Base-by-base conservation (phyloP, 768 basidiomycete species). In the Termitomyces sp. region DNA sequence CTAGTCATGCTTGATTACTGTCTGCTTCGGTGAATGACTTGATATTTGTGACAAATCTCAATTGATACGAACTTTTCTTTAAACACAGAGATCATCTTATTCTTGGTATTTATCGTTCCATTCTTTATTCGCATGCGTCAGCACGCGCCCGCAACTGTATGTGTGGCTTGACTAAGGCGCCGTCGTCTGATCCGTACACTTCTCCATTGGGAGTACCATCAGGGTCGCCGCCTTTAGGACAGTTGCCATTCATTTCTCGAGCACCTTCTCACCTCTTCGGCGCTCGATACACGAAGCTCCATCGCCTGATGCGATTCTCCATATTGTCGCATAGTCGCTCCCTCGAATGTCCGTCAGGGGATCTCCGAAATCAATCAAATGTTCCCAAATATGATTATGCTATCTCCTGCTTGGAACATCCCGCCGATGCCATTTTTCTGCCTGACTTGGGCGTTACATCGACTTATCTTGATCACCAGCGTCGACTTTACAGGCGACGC, bases 281-380 rank as follows among this genome's bases (percentile, higher is more conserved):
- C 42, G 52, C 52, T 53, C 11, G 11, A 38, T 5, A 4, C 43
- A 21, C 37, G 41, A 28, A 28, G n/a, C 21, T 12, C 28, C 33
- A 45, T 58, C 56, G 50, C 57, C 60, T 28, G 43, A 54, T 35
- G n/a, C 40, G 23, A 58, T 47, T 61, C 60, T 57, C 56, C 56
- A 45, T 55, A 14, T 19, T 28, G 23, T 40, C 11, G 12, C 15
- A 35, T 30, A 17, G 23, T 33, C 38, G 50, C 19, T 30, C 31
- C 38, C 49, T 48, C 15, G 28, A 30, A 23, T 10, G 33, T 28
- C 51, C 51, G 31, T 41, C 31, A 26, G 48, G 50, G 26, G 17
- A 56, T 42, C 43, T 38, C 55, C 55, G 55, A 19, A 42, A 43
- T 40, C n/a, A 30, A 43, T 53, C 21, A 33, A 35, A 21, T 45